phyloP scores from a whole-genome alignment of 495 filamentous ascomycete genomes.

The Penicillium desertorum region DNA sequence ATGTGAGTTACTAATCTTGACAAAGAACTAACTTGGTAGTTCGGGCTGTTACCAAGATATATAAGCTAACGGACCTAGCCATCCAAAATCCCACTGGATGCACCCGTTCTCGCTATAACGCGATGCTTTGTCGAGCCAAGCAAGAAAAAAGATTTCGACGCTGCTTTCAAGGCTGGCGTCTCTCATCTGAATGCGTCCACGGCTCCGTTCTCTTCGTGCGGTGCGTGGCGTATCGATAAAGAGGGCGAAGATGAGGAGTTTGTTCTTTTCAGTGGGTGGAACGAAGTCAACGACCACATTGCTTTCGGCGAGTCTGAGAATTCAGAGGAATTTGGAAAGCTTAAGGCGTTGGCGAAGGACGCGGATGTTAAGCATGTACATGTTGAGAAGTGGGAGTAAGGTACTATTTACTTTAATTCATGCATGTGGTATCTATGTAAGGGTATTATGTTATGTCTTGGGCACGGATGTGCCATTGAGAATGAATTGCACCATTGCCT shows the following conservation, averaged over 20 bases:
- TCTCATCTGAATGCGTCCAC: conserved; percentile 32
- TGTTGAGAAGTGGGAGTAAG: conserved; percentile 21
- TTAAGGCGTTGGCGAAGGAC: conserved; percentile 30
- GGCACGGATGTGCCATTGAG: not conserved
- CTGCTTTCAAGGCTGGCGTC: conserved; percentile 31
- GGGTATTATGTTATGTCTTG: not conserved
- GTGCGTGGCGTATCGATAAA: conserved; percentile 9
- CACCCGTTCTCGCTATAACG: conserved; percentile 44
- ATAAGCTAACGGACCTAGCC: conserved; percentile 9
- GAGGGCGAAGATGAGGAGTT: conserved; percentile 6
- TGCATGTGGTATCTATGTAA: not conserved
- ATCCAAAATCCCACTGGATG: conserved; percentile 33
- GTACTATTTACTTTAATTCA: not conserved
- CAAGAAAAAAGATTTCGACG: conserved; percentile 42
- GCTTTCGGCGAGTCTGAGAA: conserved; percentile 40
- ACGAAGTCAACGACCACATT: conserved; percentile 26
- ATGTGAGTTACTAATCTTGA: conserved; percentile 4
- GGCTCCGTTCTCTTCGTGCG: conserved; percentile 24
- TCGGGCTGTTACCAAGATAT: not conserved
- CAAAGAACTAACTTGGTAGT: not conserved
- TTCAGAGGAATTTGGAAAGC: conserved; percentile 39
- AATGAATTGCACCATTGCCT: conserved; percentile 41
- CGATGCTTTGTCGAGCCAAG: conserved; percentile 43
- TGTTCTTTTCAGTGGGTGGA: conserved; percentile 8
- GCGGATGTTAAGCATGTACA: conserved; percentile 47